Evolutionary conservation across 192 early-diverging fungal species (phyloP).

Genomic region (Coemansia sp.): DNA sequence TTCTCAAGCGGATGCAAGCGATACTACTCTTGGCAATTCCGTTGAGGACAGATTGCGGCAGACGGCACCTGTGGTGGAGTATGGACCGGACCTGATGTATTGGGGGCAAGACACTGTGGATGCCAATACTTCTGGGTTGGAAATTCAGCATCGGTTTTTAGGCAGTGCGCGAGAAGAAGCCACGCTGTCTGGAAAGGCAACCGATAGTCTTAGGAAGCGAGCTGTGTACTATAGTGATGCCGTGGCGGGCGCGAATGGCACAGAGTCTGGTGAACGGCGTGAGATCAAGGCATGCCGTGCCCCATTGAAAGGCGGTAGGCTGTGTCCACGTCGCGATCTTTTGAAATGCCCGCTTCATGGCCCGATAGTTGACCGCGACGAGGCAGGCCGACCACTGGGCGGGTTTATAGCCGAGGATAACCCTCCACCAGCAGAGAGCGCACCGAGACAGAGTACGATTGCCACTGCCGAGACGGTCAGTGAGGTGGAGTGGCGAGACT

Average conservation of each 20-base stretch:
- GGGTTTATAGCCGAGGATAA: background rate
- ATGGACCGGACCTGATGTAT: constrained; percentile 68
- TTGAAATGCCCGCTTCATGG: constrained; percentile 74
- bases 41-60: constrained; percentile 59
- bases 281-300: constrained; percentile 67
- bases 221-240: constrained; percentile 57
- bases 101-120: constrained; percentile 66
- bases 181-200: constrained; percentile 57
- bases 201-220: constrained; percentile 62
- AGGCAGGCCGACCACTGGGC: constrained; percentile 30
- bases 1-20: background rate
- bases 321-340: constrained; percentile 69
- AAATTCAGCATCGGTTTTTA: constrained; percentile 66
- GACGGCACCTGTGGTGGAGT: constrained; percentile 67
- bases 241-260: background rate
- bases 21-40: constrained; percentile 23
- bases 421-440: background rate
- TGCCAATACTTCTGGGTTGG: constrained; percentile 62
- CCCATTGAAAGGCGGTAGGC: constrained; percentile 63
- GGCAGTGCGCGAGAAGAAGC: constrained; percentile 68
- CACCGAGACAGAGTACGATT: constrained; percentile 18
- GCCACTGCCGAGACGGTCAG: constrained; percentile 31
- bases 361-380: constrained; percentile 63
- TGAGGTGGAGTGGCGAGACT: constrained; percentile 33
- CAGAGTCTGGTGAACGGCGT: background rate